Conservation (phyloP, 257 asterid species). For the Mitragyna speciosa region DNA sequence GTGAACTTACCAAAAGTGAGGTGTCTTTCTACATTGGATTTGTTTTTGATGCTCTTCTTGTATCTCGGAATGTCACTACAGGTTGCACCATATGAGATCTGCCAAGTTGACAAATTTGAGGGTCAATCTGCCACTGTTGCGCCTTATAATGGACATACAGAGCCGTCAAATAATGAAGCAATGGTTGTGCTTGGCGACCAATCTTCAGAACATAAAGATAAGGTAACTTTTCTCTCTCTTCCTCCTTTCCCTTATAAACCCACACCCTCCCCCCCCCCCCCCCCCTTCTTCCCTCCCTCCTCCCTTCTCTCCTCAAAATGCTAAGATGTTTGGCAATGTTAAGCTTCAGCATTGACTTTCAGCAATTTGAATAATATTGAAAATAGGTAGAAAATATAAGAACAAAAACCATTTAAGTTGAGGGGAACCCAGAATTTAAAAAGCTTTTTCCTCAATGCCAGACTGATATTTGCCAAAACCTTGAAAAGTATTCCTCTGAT, state of each 20-base stretch:
- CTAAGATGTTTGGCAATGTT: neutral
- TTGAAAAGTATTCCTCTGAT: neutral
- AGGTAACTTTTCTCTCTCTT: slow-evolving; percentile 35
- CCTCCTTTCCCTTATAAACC: neutral
- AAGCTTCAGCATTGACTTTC: neutral
- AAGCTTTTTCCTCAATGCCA: neutral
- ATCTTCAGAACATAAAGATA: slow-evolving; percentile 31
- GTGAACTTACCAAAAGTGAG: neutral
- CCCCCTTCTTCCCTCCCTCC: neutral
- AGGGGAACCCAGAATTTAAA: neutral
- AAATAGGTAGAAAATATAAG: neutral
- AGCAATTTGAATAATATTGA: neutral
- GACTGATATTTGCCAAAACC: neutral
- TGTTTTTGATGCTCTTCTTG: neutral
- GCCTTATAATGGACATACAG: slow-evolving; percentile 38
- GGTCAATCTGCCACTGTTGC: slow-evolving; percentile 29
- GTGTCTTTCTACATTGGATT: neutral
- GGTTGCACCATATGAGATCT: slow-evolving; percentile 82
- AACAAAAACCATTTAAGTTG: neutral
- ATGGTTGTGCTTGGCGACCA: slow-evolving; percentile 37
- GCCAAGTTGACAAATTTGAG: slow-evolving; percentile 62
- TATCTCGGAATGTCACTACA: slow-evolving; percentile 28
- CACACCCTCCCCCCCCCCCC: neutral
- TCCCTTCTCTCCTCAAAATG: neutral
- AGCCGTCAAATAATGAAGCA: slow-evolving; percentile 42